Conservation (phyloP, 257 asterid species). For the Lycium ferocissimum region DNA sequence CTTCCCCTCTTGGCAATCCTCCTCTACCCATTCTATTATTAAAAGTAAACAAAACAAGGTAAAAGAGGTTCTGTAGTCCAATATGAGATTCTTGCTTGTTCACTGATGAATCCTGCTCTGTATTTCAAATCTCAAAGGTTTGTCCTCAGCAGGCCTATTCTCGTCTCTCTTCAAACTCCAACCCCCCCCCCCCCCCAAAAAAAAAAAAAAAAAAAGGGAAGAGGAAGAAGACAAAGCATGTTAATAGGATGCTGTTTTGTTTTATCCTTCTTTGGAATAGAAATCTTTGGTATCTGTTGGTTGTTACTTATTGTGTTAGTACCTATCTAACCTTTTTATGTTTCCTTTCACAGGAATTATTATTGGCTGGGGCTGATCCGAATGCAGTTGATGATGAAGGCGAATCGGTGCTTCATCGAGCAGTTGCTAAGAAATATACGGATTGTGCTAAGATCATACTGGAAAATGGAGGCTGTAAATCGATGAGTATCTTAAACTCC, state of each 20-base stretch:
- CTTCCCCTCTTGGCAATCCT: conserved; percentile 2
- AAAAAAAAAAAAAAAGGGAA: neutral
- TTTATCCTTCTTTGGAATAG: neutral
- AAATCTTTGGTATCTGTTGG: conserved; percentile 17
- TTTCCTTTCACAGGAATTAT: conserved; percentile 70
- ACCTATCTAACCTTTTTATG: conserved; percentile 20
- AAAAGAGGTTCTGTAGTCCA: neutral
- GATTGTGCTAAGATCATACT: conserved; percentile 90
- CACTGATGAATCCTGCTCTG: conserved; percentile 12
- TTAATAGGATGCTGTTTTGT: conserved; percentile 5
- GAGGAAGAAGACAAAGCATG: neutral
- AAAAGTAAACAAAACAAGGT: neutral
- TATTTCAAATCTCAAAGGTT: neutral
- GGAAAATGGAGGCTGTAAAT: conserved; percentile 97
- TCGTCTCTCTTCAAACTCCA: neutral
- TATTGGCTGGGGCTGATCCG: conserved; percentile 97
- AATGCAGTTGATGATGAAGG: conserved; percentile 98
- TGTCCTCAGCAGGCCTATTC: neutral
- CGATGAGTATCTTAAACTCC: conserved; percentile 87
- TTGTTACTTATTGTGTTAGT: conserved; percentile 18
- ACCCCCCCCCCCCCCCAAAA: no score
- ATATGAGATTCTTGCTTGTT: neutral
- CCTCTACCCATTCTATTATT: neutral
- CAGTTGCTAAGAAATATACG: conserved; percentile 88
- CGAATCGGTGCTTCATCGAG: conserved; percentile 98